Conservation (phyloP, 495 filamentous ascomycete species). For the Chaetomium cochliodes region DNA sequence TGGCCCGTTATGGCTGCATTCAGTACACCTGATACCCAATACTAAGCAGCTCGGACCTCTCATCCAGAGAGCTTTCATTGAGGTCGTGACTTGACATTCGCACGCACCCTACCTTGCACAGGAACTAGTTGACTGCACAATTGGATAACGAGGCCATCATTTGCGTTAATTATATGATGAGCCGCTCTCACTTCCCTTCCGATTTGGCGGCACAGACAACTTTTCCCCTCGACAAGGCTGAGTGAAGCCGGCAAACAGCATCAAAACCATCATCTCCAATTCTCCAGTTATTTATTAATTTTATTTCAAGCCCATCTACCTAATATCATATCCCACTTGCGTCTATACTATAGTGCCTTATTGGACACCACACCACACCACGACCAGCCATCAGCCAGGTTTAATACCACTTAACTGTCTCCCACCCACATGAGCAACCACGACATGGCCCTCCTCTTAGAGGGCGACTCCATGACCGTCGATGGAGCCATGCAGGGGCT, state of each 20-base stretch:
- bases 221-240: not conserved
- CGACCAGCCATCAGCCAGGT: not conserved
- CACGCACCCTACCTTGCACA: too few relatives aligned
- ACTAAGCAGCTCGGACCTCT: too few relatives aligned
- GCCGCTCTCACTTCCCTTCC: not conserved
- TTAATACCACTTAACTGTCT: not conserved
- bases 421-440: constrained; percentile 28
- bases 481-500: constrained; percentile 10
- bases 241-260: too few relatives aligned
- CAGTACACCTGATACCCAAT: too few relatives aligned
- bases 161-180: not conserved
- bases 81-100: not conserved
- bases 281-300: too few relatives aligned
- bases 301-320: too few relatives aligned
- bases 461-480: constrained; percentile 23
- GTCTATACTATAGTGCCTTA: not conserved
- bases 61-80: too few relatives aligned
- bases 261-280: not conserved
- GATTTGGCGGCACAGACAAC: not conserved
- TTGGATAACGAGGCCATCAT: not conserved
- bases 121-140: not conserved
- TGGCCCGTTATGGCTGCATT: too few relatives aligned
- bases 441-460: constrained; percentile 42
- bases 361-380: not conserved
- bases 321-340: too few relatives aligned